Evolutionary conservation across 2,329 filamentous ascomycete species (phyloP).

Genomic region (Talaromyces verruculosus): DNA sequence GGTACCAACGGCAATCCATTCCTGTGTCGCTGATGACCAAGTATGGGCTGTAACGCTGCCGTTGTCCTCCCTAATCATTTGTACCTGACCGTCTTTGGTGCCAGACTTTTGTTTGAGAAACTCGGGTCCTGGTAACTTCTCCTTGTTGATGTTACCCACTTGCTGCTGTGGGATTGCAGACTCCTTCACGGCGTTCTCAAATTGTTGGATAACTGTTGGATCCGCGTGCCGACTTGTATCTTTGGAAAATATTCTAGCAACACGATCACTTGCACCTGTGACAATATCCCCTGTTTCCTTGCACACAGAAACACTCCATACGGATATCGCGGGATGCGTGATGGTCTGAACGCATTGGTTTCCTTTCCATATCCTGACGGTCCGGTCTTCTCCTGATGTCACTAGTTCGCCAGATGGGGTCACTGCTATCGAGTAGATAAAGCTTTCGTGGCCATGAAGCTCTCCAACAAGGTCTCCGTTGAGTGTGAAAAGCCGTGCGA

Average conservation of each 20-base stretch:
- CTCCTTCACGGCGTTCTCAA: slow-evolving; percentile 76
- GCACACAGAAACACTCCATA: slow-evolving; percentile 89
- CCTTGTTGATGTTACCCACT: slow-evolving; percentile 81
- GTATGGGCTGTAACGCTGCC: slow-evolving; percentile 82
- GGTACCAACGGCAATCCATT: slow-evolving; percentile 89
- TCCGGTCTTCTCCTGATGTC: slow-evolving; percentile 92
- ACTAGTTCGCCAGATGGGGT: slow-evolving; percentile 83
- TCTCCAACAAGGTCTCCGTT: slow-evolving; percentile 73
- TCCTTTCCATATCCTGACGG: slow-evolving; percentile 82
- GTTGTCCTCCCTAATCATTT: slow-evolving; percentile 82
- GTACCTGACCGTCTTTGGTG: slow-evolving; percentile 93
- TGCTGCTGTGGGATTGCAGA: slow-evolving; percentile 88
- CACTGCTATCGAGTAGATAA: slow-evolving; percentile 81
- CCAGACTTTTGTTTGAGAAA: slow-evolving; percentile 79
- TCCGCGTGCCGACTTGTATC: slow-evolving; percentile 68
- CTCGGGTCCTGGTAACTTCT: slow-evolving; percentile 83
- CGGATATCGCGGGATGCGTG: slow-evolving; percentile 92
- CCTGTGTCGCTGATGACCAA: slow-evolving; percentile 70
- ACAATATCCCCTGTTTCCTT: slow-evolving; percentile 83
- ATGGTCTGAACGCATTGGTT: slow-evolving; percentile 88
- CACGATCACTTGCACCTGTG: slow-evolving; percentile 85
- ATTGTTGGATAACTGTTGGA: slow-evolving; percentile 65
- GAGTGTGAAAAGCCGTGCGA: slow-evolving; percentile 83
- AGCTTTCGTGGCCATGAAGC: slow-evolving; percentile 86
- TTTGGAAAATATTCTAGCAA: slow-evolving; percentile 81